Percentiles rank a stretch among this genome's conserved stretches.
phyloP scores from a whole-genome alignment of 2,329 filamentous ascomycete species.

The Aureobasidium subglaciale region DNA sequence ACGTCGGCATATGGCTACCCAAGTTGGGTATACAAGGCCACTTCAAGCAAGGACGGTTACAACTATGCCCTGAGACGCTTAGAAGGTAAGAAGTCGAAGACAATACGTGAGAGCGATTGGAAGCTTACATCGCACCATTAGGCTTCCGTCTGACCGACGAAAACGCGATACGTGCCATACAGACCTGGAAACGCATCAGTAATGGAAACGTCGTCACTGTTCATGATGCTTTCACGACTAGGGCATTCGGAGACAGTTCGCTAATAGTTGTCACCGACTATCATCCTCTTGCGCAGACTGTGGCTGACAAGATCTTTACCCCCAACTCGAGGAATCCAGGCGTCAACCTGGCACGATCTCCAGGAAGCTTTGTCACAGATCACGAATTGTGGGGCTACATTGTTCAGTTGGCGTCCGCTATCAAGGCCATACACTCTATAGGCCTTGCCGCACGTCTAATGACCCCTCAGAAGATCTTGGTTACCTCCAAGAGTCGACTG shows the following conservation, averaged over 20 bases:
- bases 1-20: conserved; percentile 75
- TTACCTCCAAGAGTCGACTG: conserved; percentile 86
- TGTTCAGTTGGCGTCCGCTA: conserved; percentile 79
- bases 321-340: conserved; percentile 22
- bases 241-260: conserved; percentile 89
- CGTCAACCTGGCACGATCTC: conserved; percentile 4
- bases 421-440: conserved; percentile 75
- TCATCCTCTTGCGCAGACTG: conserved; percentile 81
- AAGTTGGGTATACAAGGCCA: conserved; percentile 93
- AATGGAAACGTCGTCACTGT: conserved; percentile 78
- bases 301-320: conserved; percentile 71
- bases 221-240: conserved; percentile 87
- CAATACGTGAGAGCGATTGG: not conserved
- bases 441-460: conserved; percentile 81
- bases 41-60: conserved; percentile 78
- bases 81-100: conserved; percentile 50
- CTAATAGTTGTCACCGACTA: conserved; percentile 92
- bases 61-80: conserved; percentile 82
- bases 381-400: conserved; percentile 84
- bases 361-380: conserved; percentile 52
- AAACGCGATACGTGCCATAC: conserved; percentile 75
- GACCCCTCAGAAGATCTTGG: conserved; percentile 77
- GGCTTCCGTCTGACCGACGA: conserved; percentile 85
- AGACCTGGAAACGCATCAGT: conserved; percentile 80
- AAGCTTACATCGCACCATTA: conserved; percentile 23